Base-by-base conservation (phyloP, 768 basidiomycete genomes). In the Panaeolus papilionaceus region DNA sequence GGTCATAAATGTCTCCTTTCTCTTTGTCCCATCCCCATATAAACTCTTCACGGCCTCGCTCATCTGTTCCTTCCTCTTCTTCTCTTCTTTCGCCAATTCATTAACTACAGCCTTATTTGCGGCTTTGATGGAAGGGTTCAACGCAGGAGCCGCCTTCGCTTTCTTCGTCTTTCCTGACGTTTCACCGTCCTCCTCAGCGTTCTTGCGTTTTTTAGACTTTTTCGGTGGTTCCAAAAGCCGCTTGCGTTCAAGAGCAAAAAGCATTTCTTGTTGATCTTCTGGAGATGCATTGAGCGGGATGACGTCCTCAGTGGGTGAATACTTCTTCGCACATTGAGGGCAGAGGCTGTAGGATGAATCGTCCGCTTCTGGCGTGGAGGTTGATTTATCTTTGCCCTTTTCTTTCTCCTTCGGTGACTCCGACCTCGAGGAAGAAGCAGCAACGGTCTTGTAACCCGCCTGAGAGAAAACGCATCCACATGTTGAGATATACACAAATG, bases 401-500 rank as follows among this genome's bases (percentile, higher is more conserved):
- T 77, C 76, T 67, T 72, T 79, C 26, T 69, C 71, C 63, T 74
- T 76, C n/a, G 74, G 74, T 67, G 61, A 77, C 16, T 58, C 54
- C 54, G 54, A 58, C 28, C 54, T 10, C 28, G 69, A 66, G 73
- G 39, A 49, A 20, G 83, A 73, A 38, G 76, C 70, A 1, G 88
- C 71, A 61, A 95, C 84, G 2, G 91, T 89, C 66, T 89, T 90
- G 47, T 98, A 83, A 2, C 92, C 94, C 0, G 90, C 90, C 67
- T 92, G 92, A 4, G 94, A 92, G 80, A 98, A 94, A 38, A 95
- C 94, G 76, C 95, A 96, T 16, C 96, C 96, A 73, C 97, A 99
- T 0, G 90, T 80, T 14, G 85, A 83, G 71, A 98, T 78, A 75
- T 96, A 97, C 64, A 96, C 89, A 76, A 99, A 99, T 0, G 95